Percentiles rank a stretch among this genome's conserved stretches.
phyloP scores from a whole-genome alignment of 805 yeast species.

The Wickerhamiella kazuoi region DNA sequence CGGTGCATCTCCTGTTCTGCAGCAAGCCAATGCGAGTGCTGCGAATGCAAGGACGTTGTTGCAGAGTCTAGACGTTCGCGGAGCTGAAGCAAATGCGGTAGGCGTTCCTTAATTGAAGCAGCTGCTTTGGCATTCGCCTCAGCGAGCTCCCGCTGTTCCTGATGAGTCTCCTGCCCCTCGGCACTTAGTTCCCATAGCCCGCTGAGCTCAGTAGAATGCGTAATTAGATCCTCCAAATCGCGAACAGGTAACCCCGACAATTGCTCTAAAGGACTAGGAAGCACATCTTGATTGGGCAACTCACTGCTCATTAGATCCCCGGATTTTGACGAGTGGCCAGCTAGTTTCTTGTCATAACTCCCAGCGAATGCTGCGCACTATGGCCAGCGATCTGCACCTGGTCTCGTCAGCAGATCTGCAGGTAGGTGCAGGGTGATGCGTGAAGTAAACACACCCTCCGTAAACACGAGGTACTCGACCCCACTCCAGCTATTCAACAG shows the following conservation, averaged over 20 bases:
- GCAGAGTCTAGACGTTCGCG: conserved; percentile 8
- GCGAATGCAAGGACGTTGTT: neutral
- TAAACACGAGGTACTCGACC: too few species aligned
- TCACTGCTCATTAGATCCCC: neutral
- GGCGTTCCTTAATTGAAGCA: neutral
- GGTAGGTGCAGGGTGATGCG: too few species aligned
- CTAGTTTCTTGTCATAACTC: too few species aligned
- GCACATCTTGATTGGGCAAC: neutral
- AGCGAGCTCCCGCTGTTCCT: conserved; percentile 16
- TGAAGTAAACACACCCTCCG: too few species aligned
- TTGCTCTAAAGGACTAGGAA: too few species aligned
- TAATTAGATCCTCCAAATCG: neutral
- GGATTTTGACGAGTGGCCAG: neutral
- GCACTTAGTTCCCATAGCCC: conserved; percentile 14
- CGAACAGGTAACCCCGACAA: too few species aligned
- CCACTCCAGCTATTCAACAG: too few species aligned
- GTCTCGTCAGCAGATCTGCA: too few species aligned
- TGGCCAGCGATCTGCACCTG: too few species aligned
- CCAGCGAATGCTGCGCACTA: too few species aligned
- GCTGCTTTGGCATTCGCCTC: conserved; percentile 15
- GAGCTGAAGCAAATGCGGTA: neutral
- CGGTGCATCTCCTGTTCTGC: conserved; percentile 19
- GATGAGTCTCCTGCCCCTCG: conserved; percentile 13
- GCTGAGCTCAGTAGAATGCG: neutral
- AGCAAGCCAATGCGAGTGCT: conserved; percentile 4